Base-by-base conservation (phyloP, 805 yeast species). In the Candida dajiaensis region DNA sequence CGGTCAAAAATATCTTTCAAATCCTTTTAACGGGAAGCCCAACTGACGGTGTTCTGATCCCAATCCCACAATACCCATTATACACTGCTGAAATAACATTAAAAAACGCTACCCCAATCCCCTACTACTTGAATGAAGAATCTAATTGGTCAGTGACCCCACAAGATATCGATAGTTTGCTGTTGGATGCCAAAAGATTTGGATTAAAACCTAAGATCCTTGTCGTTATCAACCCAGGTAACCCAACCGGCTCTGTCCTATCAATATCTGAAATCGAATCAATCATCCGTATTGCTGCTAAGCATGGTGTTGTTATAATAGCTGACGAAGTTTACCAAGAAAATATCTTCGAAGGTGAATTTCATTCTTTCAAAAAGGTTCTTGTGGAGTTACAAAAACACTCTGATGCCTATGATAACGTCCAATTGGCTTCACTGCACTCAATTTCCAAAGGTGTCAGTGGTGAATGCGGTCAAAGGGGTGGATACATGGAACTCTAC, bases 381-480 rank as follows among this genome's bases (percentile, higher is more conserved):
- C 73, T 89, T 55, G 68, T 83, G 45, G 75, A 80, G 47, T 68
- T 92, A 53, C 83, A 82, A 46, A 74, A 76, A 12, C 72, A 73
- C 21, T 82, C 55, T n/a, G 40, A 82, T 19, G 56, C 65, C 28
- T 92, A 80, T 65, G 76, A 76, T 42, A 72, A 80, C 50, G 92
- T 94, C 36, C 96, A 89, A 64, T 74, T 94, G 48, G 97, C 95
- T 3, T 90, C 98, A 2, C 71, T 94, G 56, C 98, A 94, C 67
- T 89, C 98, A n/a, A 89, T 96, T 38, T 92, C 98, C 12, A 94
- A 94, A 68, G 99, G 99, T 65, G 89, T 89, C 56, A 78, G 89
- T 52, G 99, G 99, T 52, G 99, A 94, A 69, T 94, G 99, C 76
- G 99, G 99, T 50, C 99, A 94, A 72, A 82, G 99, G 69, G 99